Evolutionary conservation across 805 yeast species (phyloP).

Genomic region (Candida xiaguanensis): DNA sequence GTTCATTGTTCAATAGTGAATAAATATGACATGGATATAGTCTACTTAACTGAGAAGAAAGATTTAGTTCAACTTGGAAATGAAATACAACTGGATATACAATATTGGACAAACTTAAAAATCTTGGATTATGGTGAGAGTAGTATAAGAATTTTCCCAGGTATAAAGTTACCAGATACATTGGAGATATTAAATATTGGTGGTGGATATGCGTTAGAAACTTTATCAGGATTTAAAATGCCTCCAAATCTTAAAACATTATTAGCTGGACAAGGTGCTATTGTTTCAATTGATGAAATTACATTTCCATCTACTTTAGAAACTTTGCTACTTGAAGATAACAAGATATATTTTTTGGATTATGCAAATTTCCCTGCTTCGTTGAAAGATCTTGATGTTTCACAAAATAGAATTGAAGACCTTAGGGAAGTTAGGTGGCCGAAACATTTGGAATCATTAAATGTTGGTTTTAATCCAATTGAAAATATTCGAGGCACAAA

Average conservation of each 20-base stretch:
- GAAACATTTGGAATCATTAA: slow-evolving; percentile 22
- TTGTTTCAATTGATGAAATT: slow-evolving; percentile 33
- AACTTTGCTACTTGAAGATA: slow-evolving; percentile 31
- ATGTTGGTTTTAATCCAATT: slow-evolving; percentile 37
- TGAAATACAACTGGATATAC: slow-evolving; percentile 35
- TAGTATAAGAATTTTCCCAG: slow-evolving; percentile 35
- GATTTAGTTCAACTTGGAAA: slow-evolving; percentile 30
- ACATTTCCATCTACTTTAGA: slow-evolving; percentile 31
- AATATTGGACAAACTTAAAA: slow-evolving; percentile 30
- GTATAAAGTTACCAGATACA: slow-evolving; percentile 35
- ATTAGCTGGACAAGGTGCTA: slow-evolving; percentile 31
- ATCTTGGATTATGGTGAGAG: slow-evolving; percentile 37
- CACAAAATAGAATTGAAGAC: slow-evolving; percentile 38
- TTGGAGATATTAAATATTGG: slow-evolving; percentile 36
- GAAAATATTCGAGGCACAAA: slow-evolving; percentile 39
- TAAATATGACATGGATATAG: slow-evolving; percentile 32
- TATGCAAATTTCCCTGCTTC: slow-evolving; percentile 35
- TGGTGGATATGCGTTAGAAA: slow-evolving; percentile 37
- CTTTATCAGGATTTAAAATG: slow-evolving; percentile 37
- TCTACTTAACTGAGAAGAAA: slow-evolving; percentile 30
- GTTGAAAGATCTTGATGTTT: slow-evolving; percentile 29
- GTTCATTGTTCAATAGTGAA: slow-evolving; percentile 36
- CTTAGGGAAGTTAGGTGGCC: slow-evolving; percentile 38
- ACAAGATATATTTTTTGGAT: slow-evolving; percentile 35
- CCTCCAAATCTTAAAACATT: slow-evolving; percentile 28